Conservation (phyloP, 371 early-diverging fungal species). For the Mucor sp. region DNA sequence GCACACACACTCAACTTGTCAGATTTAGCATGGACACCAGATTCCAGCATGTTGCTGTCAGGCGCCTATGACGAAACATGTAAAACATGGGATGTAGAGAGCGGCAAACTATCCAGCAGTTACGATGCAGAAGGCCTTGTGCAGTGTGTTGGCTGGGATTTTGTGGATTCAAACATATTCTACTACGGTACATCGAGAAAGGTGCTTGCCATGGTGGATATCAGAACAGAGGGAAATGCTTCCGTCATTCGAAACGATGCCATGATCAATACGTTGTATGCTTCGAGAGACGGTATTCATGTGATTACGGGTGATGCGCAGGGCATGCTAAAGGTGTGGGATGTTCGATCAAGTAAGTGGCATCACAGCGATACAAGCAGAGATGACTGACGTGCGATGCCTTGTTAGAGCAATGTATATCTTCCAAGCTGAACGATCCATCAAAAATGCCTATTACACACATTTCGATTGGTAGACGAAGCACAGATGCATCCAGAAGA, state of each 20-base stretch:
- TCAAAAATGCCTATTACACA: constrained; percentile 81
- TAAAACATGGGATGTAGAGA: constrained; percentile 83
- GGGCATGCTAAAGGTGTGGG: constrained; percentile 85
- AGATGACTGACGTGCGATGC: neutral
- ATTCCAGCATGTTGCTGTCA: constrained; percentile 75
- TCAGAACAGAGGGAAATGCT: constrained; percentile 49
- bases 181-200: constrained; percentile 82
- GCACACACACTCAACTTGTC: constrained; percentile 83
- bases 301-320: constrained; percentile 81
- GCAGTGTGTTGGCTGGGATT: constrained; percentile 83
- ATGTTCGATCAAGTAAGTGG: constrained; percentile 68
- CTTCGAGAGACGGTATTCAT: constrained; percentile 71
- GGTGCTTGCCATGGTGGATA: constrained; percentile 70
- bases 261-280: constrained; percentile 83
- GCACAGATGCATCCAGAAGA: constrained; percentile 54
- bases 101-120: constrained; percentile 62
- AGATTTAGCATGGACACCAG: constrained; percentile 78
- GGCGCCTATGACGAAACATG: constrained; percentile 86
- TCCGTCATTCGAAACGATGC: constrained; percentile 65
- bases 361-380: too few relatives aligned
- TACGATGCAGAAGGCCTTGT: constrained; percentile 84
- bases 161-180: constrained; percentile 76
- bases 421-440: constrained; percentile 64
- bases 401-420: constrained; percentile 53
- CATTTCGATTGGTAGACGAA: constrained; percentile 60